Conservation (phyloP, 495 filamentous ascomycete genomes). For the Aspergillus taichungensis region DNA sequence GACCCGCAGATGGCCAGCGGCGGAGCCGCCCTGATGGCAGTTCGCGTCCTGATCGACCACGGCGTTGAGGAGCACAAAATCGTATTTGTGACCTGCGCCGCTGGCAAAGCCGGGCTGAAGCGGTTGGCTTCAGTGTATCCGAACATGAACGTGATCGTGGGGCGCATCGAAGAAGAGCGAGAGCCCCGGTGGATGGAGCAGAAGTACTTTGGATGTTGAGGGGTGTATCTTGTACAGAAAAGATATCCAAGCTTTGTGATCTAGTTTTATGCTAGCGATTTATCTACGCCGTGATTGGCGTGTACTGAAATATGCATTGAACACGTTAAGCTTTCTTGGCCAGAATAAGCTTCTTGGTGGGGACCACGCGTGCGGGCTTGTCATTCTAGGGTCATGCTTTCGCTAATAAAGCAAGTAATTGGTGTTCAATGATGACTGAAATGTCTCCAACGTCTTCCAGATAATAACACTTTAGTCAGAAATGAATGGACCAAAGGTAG, state of each 20-base stretch:
- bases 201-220: conserved; percentile 68
- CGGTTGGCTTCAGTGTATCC: conserved; percentile 81
- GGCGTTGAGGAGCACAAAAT: conserved; percentile 81
- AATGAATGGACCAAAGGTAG: no score
- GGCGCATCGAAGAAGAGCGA: conserved; percentile 63
- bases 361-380: background rate
- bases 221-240: background rate
- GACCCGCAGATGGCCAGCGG: conserved; percentile 93
- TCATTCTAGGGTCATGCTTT: background rate
- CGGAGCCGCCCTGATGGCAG: conserved; percentile 92
- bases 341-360: no score
- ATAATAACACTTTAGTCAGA: no score
- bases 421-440: no score
- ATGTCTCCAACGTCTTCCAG: no score
- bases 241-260: background rate
- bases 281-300: background rate
- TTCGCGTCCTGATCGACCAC: conserved; percentile 87
- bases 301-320: no score
- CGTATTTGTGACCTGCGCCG: conserved; percentile 80
- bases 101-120: conserved; percentile 72
- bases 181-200: conserved; percentile 78
- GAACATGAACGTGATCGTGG: conserved; percentile 72
- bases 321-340: no score
- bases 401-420: no score
- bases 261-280: background rate